Base-by-base conservation (phyloP, 2,329 filamentous ascomycete species). In the Penicillium sp. region DNA sequence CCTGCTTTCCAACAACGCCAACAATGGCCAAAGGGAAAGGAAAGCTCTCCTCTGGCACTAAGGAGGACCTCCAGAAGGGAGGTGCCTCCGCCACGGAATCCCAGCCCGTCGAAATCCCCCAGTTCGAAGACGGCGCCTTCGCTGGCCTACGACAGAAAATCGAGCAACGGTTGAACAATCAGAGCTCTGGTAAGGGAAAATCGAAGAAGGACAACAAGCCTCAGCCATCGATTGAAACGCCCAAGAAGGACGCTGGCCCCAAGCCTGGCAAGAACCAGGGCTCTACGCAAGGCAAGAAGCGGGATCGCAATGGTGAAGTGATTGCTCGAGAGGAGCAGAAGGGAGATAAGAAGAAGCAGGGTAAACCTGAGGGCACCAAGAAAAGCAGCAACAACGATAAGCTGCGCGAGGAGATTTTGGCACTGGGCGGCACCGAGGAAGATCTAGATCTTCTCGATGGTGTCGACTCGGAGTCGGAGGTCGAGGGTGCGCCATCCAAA, bases 391-490 rank as follows among this genome's bases (percentile, higher is more conserved):
- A 59, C 4, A 61, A 68, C 30, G 66, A 72, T 56, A 61, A 63
- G 31, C 63, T 78, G 35, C 66, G 71, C 44, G 66, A 72, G 52
- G 76, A 78, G 54, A 74, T 79, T 54, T 53, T 75, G 53, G 71
- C 71, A 5, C 69, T 79, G 46, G 77, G 77, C 28, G 77, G 77
- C 43, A 77, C 72, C n/a, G 69, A 77, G 57, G 77, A 79, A 46
- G 76, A 79, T 56, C 64, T 77, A 50, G 71, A 77, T 42, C 61
- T 79, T 22, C 61, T 79, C 51, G 74, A 69, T 20, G 73, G 66
- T 46, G 65, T 73, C 18, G 68, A 72, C 40, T 79, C 76, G 0
- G 76, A 75, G 40, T 76, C 74, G 13, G 76, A 79, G 57, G 63
- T 76, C 13, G 76, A 78, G 60, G 72, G 62, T 41, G 55, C 61